Conservation (phyloP, 805 yeast species). For the Candida coleopterorum region DNA sequence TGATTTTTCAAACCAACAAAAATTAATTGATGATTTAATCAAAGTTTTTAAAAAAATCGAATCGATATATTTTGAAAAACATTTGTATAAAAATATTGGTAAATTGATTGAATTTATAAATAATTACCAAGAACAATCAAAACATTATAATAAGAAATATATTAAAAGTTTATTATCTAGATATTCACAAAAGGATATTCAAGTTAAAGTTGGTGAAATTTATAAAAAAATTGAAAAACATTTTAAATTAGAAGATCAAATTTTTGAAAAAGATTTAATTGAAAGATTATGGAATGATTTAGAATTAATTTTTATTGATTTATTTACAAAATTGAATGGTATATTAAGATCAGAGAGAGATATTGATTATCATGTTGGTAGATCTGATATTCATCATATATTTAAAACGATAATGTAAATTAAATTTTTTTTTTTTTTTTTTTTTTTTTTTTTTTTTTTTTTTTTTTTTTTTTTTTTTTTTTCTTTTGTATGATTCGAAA, state of each 20-base stretch:
- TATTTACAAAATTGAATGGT: constrained; percentile 49
- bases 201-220: constrained; percentile 49
- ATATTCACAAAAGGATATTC: constrained; percentile 57
- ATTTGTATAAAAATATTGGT: constrained; percentile 51
- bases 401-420: constrained; percentile 28
- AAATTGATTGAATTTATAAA: constrained; percentile 61
- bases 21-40: constrained; percentile 21
- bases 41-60: constrained; percentile 24
- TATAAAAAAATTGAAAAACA: constrained; percentile 55
- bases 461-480: background rate
- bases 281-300: constrained; percentile 67
- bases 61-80: constrained; percentile 28
- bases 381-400: constrained; percentile 53
- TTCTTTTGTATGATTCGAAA: constrained; percentile 3
- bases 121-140: constrained; percentile 55
- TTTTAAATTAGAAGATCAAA: constrained; percentile 23
- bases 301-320: constrained; percentile 56
- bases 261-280: constrained; percentile 49
- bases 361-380: constrained; percentile 45
- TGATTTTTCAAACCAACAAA: constrained; percentile 15
- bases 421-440: too few species aligned
- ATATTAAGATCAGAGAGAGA: constrained; percentile 52
- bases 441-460: too few species aligned
- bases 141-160: constrained; percentile 56
- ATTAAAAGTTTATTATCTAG: constrained; percentile 53